Percentiles rank a stretch among this genome's conserved stretches.
Conservation (phyloP, 306 rosid species). For the Potentilla sterilis region DNA sequence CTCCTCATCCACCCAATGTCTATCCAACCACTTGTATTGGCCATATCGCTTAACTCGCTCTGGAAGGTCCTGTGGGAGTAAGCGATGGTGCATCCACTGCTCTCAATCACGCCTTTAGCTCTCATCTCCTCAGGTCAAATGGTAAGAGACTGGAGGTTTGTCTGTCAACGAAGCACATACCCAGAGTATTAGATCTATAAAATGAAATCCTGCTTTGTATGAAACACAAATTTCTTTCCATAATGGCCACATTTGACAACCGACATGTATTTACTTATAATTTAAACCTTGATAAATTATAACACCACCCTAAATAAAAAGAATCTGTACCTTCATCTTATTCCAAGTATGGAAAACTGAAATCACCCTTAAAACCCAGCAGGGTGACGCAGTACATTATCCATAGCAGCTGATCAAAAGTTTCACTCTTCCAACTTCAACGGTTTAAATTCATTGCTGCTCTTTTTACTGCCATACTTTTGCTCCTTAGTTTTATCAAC, state of each 20-base stretch:
- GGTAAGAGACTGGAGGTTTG: constrained; percentile 97
- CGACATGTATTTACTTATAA: neutral
- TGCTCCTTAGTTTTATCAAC: neutral
- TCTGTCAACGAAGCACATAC: constrained; percentile 50
- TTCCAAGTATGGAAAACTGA: too few species aligned
- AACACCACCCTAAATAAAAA: too few species aligned
- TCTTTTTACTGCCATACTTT: neutral
- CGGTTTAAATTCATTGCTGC: neutral
- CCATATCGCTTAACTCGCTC: constrained; percentile 96
- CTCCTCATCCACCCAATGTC: constrained; percentile 94
- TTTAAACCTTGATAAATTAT: neutral
- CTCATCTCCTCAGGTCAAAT: constrained; percentile 98
- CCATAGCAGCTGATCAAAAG: neutral
- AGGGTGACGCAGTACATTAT: too few species aligned
- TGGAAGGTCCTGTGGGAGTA: constrained; percentile 83
- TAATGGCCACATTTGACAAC: neutral
- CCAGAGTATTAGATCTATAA: constrained; percentile 23
- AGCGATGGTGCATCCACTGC: constrained; percentile 99
- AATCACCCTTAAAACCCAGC: too few species aligned
- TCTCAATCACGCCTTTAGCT: constrained; percentile 94
- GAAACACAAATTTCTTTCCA: neutral
- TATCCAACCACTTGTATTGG: constrained; percentile 98
- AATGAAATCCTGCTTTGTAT: constrained; percentile 14
- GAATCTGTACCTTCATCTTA: too few species aligned
- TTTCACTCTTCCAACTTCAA: neutral